Base-by-base conservation (phyloP, 371 early-diverging fungal species). In the Mortierella sp. region DNA sequence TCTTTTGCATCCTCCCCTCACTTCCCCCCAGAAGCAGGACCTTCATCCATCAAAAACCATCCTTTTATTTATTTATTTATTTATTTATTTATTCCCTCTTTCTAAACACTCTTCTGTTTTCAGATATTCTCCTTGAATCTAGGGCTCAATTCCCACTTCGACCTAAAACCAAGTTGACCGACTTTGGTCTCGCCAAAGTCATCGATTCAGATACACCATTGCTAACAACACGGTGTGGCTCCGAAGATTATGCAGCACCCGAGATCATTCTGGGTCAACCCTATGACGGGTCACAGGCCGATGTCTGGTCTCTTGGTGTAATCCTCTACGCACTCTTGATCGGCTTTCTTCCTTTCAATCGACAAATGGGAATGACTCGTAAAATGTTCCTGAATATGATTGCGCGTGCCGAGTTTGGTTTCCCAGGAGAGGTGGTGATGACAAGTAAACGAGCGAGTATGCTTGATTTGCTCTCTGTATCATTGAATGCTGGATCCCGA, bases 171-270 rank as follows among this genome's bases (percentile, higher is more conserved):
- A 93, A 93, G 61, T 76, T 93, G 61, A 89, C 89, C 12, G 93
- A 93, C 74, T 93, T 93, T 79, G 92, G 91, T 52, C 76, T 91
- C 11, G 90, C 92, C 15, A 84, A 85, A 37, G 82, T 85, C 18
- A 81, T 89, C 46, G 84, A 88, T 47, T 75, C 82, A 28, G 77
- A 83, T n/a, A 60, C 77, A 21, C 84, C 84, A 7, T 62, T 84
- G 23, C 65, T 85, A 46, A 82, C 85, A 15, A 88, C 89, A 15
- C 84, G 90, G 23, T 90, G 90, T 74, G 93, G 93, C 19, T 88
- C 90, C 47, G 89, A 91, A 64, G 92, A 93, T 72, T 95, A 94
- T 85, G 93, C 94, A 5, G 92, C 95, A n/a, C 96, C 96, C 0
- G 95, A 96, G 74, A 85, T 95, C 47, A 84, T 95, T 28, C 84